Conservation (phyloP, 2,329 filamentous ascomycete species). For the Chaetomium globosum region DNA sequence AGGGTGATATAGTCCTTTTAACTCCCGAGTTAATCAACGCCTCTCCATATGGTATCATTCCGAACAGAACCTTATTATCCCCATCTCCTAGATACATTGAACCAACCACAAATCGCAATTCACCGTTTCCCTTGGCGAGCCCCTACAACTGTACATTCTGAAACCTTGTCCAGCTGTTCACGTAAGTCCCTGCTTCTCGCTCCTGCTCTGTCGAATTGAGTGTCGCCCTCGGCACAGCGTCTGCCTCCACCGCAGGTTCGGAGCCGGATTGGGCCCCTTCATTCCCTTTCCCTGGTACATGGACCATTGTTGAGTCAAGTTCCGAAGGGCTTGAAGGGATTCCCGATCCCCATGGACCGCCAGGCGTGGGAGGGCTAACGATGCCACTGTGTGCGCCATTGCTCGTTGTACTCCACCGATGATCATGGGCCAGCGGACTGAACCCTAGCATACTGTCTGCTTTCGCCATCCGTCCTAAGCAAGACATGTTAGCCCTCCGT, state of each 20-base stretch:
- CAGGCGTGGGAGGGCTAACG: slow-evolving; percentile 13
- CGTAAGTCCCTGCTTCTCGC: slow-evolving; percentile 34
- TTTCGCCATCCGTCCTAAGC: slow-evolving; percentile 26
- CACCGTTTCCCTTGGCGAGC: not conserved
- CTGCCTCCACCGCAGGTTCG: not conserved
- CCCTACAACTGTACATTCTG: slow-evolving; percentile 26
- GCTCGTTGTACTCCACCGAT: slow-evolving; percentile 17
- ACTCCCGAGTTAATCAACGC: not conserved
- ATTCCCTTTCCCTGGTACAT: not conserved
- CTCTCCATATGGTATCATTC: not conserved
- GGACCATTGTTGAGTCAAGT: slow-evolving; percentile 26
- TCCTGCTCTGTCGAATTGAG: slow-evolving; percentile 37
- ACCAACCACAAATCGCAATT: not conserved
- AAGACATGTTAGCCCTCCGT: not conserved
- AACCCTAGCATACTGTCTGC: slow-evolving; percentile 16
- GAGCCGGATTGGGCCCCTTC: not conserved
- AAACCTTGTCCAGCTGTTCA: slow-evolving; percentile 37
- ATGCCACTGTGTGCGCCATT: slow-evolving; percentile 8
- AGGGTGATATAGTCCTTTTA: not conserved
- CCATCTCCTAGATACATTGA: not conserved
- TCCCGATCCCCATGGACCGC: not conserved
- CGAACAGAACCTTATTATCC: not conserved
- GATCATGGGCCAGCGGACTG: slow-evolving; percentile 7
- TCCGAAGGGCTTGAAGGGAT: slow-evolving; percentile 16
- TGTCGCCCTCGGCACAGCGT: slow-evolving; percentile 32